phyloP scores from a whole-genome alignment of 352 stramenopile species.

The Pilasporangium apinafurcum region DNA sequence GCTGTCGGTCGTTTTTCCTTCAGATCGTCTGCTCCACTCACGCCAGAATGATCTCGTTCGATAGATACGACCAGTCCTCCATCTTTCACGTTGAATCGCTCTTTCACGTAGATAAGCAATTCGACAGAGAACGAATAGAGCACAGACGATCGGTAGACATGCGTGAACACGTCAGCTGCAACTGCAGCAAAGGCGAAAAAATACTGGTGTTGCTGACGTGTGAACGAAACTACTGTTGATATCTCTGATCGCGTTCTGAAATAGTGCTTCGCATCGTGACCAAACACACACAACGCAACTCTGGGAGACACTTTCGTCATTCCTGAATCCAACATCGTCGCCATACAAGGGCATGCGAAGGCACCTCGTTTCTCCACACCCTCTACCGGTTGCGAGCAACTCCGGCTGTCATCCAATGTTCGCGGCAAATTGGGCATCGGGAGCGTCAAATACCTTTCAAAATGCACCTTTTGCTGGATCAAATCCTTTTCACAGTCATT shows the following conservation, averaged over 20 bases:
- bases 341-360: constrained; percentile 48
- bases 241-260: no score
- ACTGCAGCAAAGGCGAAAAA: constrained; percentile 52
- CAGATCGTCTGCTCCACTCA: neutral
- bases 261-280: constrained; percentile 27
- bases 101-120: constrained; percentile 31
- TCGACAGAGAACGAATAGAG: constrained; percentile 42
- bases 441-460: constrained; percentile 28
- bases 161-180: constrained; percentile 31
- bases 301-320: constrained; percentile 10
- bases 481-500: constrained; percentile 27
- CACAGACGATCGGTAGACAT: constrained; percentile 50
- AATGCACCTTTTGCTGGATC: constrained; percentile 42
- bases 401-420: constrained; percentile 50
- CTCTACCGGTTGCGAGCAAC: constrained; percentile 20
- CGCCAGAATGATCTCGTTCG: neutral
- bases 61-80: constrained; percentile 27
- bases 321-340: constrained; percentile 49
- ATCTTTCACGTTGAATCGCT: constrained; percentile 37
- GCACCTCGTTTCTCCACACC: constrained; percentile 50
- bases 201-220: constrained; percentile 36
- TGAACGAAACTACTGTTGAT: no score
- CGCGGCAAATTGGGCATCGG: constrained; percentile 74
- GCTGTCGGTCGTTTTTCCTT: neutral
- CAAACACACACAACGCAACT: constrained; percentile 55